Evolutionary conservation across 2,329 filamentous ascomycete genomes (phyloP).

Genomic region (Pyricularia grisea): DNA sequence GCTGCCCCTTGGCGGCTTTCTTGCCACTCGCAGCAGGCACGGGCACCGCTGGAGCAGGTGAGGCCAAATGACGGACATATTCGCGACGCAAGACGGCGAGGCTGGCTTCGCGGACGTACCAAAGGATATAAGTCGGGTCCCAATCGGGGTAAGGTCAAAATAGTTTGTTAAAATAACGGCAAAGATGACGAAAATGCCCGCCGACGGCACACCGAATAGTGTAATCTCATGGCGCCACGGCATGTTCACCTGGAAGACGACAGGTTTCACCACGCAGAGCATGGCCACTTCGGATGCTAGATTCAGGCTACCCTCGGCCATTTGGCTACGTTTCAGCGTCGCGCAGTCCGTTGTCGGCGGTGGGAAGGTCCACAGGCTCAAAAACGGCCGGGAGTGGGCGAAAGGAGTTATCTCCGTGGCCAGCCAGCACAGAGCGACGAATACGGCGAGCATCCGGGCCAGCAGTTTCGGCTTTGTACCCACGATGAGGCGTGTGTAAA

Average conservation of each 20-base stretch:
- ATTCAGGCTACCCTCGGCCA: conserved; percentile 38
- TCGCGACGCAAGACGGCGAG: conserved; percentile 43
- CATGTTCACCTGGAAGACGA: conserved; percentile 30
- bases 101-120: conserved; percentile 44
- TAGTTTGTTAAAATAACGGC: conserved; percentile 33
- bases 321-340: conserved; percentile 33
- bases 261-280: conserved; percentile 34
- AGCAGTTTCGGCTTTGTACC: conserved; percentile 21
- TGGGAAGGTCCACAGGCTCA: conserved; percentile 37
- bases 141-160: conserved; percentile 27
- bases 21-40: not conserved
- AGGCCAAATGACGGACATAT: conserved; percentile 43
- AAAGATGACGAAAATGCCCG: conserved; percentile 37
- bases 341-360: conserved; percentile 34
- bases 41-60: conserved; percentile 25
- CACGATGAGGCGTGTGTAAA: conserved; percentile 26
- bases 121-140: conserved; percentile 30
- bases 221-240: conserved; percentile 34
- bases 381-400: conserved; percentile 32
- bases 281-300: conserved; percentile 36
- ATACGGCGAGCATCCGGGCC: conserved; percentile 27
- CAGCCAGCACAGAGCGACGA: conserved; percentile 30
- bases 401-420: conserved; percentile 36
- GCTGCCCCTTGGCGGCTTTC: no score
- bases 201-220: conserved; percentile 34